A percentile compares a stretch with the other conserved stretches of the same genome.
Evolutionary conservation across 2,329 filamentous ascomycete genomes (phyloP).

Genomic region (Arthroderma uncinatum): DNA sequence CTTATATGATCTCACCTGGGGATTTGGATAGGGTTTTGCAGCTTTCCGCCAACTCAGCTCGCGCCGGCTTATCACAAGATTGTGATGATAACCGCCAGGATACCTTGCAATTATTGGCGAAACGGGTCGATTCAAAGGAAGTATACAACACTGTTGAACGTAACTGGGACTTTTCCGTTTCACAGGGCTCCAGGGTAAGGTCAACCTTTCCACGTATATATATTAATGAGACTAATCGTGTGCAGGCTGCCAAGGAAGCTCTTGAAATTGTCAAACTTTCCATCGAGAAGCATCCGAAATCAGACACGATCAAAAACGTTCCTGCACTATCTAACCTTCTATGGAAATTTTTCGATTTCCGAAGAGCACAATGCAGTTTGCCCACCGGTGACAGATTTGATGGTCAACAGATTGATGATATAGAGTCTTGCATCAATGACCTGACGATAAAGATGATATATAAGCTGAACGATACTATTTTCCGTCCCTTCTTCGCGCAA

Average conservation of each 20-base stretch:
- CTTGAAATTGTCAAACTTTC: conserved; percentile 58
- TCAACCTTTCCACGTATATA: neutral
- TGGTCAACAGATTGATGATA: conserved; percentile 38
- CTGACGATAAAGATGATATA: conserved; percentile 81
- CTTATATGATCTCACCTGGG: conserved; percentile 73
- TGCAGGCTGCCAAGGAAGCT: conserved; percentile 55
- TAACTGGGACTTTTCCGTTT: conserved; percentile 58
- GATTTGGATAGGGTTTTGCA: conserved; percentile 62
- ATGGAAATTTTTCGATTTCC: conserved; percentile 42
- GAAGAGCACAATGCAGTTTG: conserved; percentile 27
- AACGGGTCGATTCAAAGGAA: conserved; percentile 64
- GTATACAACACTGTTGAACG: conserved; percentile 61
- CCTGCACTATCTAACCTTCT: conserved; percentile 53
- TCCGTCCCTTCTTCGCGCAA: conserved; percentile 79
- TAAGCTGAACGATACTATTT: conserved; percentile 89
- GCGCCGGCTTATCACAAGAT: conserved; percentile 48
- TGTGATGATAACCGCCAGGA: conserved; percentile 54
- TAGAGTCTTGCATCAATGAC: conserved; percentile 57
- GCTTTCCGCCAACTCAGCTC: conserved; percentile 62
- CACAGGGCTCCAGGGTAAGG: conserved; percentile 51
- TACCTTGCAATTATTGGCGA: conserved; percentile 64
- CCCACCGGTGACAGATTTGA: conserved; percentile 32
- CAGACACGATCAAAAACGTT: conserved; percentile 64
- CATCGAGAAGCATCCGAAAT: conserved; percentile 68
- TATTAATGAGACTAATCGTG: conserved; percentile 15